Conservation (phyloP, 441 rosid species). For the Eugenia klotzschiana region DNA sequence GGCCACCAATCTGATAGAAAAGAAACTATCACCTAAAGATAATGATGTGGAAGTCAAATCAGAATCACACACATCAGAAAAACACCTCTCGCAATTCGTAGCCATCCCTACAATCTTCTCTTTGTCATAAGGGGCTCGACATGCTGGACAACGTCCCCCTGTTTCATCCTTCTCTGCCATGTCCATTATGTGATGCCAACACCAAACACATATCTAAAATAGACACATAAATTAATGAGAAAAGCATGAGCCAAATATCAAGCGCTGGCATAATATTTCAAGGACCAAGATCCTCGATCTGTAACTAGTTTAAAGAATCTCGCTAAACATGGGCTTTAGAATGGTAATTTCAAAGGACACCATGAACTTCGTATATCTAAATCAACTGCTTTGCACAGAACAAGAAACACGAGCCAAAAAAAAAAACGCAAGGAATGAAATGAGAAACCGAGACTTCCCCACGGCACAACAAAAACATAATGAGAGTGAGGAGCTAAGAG, state of each 20-base stretch:
- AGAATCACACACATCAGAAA: neutral
- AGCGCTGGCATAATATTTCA: neutral
- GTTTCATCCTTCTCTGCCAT: conserved; percentile 42
- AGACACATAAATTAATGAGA: neutral
- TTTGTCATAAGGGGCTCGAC: conserved; percentile 35
- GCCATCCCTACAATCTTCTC: conserved; percentile 40
- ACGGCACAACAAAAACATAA: neutral
- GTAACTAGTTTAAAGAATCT: neutral
- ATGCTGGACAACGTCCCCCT: conserved; percentile 42
- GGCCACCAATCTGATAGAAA: conserved; percentile 18
- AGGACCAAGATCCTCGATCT: neutral
- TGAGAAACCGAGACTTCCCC: neutral
- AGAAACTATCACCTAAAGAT: neutral
- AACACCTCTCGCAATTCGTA: conserved; percentile 28
- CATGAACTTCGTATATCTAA: neutral
- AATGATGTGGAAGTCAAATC: neutral
- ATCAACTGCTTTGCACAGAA: neutral
- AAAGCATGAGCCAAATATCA: neutral
- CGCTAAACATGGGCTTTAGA: neutral
- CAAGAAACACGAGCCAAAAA: neutral
- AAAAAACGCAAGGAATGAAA: neutral
- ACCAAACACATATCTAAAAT: conserved; percentile 35
- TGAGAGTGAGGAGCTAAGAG: neutral
- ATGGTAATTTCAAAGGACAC: neutral
- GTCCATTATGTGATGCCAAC: conserved; percentile 46